Conservation (phyloP, 2,329 filamentous ascomycete species). For the Aspergillus candidus region DNA sequence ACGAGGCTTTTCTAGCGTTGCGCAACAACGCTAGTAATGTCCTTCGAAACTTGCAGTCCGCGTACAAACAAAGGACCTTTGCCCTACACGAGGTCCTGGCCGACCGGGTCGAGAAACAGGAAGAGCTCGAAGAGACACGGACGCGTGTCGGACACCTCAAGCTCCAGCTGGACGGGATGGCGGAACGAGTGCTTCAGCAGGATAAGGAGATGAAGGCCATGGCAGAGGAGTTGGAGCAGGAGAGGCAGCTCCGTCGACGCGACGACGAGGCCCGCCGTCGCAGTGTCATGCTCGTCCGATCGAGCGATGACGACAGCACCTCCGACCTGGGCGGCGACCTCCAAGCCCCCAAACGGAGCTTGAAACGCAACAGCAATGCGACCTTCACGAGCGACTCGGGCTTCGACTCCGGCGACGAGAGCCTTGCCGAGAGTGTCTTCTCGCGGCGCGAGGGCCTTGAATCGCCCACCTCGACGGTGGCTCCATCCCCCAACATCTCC, state of each 20-base stretch:
- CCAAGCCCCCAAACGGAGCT: slow-evolving; percentile 26
- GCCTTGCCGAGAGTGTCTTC: slow-evolving; percentile 45
- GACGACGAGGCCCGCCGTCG: slow-evolving; percentile 35
- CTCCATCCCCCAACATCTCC: slow-evolving; percentile 33
- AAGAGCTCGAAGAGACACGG: slow-evolving; percentile 56
- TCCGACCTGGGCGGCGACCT: slow-evolving; percentile 30
- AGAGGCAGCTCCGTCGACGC: slow-evolving; percentile 35
- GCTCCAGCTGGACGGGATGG: slow-evolving; percentile 56
- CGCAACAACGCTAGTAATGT: slow-evolving; percentile 52
- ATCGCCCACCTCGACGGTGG: slow-evolving; percentile 32
- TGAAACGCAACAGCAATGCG: slow-evolving; percentile 35
- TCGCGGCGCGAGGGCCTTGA: slow-evolving; percentile 33
- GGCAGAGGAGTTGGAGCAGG: slow-evolving; percentile 43
- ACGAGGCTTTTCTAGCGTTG: slow-evolving; percentile 52
- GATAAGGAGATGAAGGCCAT: slow-evolving; percentile 51
- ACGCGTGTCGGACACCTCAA: slow-evolving; percentile 54
- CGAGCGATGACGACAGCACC: slow-evolving; percentile 28
- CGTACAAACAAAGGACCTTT: slow-evolving; percentile 49
- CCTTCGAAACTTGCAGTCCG: slow-evolving; percentile 49
- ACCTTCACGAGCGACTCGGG: slow-evolving; percentile 50
- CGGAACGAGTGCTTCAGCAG: slow-evolving; percentile 50
- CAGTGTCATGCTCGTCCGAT: slow-evolving; percentile 26
- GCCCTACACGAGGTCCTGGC: slow-evolving; percentile 47
- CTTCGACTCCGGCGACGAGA: slow-evolving; percentile 54
- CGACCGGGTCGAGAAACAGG: slow-evolving; percentile 53